Evolutionary conservation across 768 basidiomycete species (phyloP), one percentile per base, ranked within the genome.

Genomic region (Xerocomus potaroensis): DNA sequence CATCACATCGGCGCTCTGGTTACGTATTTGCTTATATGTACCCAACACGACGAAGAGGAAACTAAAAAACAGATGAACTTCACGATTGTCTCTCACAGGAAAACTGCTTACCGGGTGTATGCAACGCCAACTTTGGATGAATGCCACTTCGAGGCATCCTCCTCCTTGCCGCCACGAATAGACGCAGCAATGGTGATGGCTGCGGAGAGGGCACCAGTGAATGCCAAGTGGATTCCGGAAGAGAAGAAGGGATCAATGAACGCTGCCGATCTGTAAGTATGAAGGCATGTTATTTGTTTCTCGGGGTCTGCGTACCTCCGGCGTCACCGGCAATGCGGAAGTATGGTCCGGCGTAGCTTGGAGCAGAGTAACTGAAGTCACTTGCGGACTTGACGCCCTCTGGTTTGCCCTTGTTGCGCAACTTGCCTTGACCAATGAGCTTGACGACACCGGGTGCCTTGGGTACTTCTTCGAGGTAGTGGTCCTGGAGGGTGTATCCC

Each of bases 11-110:
- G 14, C 16, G 1, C 16, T 30, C 8, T 49, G 48, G 30, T 53
- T 53, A 18, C 51, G 40, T 11, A 53, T 53, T 15, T 53, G 51
- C 41, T 53, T 33, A 16, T 49, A 45, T 1, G 44, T 43, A 19
- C 40, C 48, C 5, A 53, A 15, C 8, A 50, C 43, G 4, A 52
- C 51, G 4, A 52, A 41, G 12, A 41, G 29, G 29, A 31, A 41
- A 8, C 41, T 41, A 8, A 21, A 31, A 5, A 2, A 31, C 1
- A 21, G 29, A 22, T 15, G 41, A 32, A 15, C 12, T 22, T 27
- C 26, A 12, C 22, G 24, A 10, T n/a, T 27, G 24, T 3, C n/a
- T 7, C n/a, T 12, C 8, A 24, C 24, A 27, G 11, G 7, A 26
- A 31, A n/a, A 15, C 18, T 30, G 14, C 40, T 19, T 41, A 32